A percentile compares a stretch with the other conserved stretches of the same genome.
Evolutionary conservation across 225 moss, liverwort and hornwort species (phyloP).

Genomic region (Pleurozium schreberi): DNA sequence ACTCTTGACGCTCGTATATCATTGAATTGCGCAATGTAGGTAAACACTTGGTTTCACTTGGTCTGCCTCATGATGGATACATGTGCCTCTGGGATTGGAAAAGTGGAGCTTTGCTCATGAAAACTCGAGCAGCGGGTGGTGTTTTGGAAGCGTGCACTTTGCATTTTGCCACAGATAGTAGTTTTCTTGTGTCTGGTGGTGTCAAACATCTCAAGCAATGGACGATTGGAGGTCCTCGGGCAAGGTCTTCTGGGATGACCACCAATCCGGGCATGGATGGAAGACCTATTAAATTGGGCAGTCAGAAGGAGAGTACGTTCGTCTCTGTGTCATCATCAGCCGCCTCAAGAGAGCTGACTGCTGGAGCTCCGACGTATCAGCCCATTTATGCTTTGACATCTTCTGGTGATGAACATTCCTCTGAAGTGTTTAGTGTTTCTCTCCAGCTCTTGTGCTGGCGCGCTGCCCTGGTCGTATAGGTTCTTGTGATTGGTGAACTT

Average conservation of each 20-base stretch:
- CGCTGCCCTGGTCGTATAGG: neutral
- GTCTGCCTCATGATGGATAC: constrained; percentile 60
- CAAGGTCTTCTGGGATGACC: constrained; percentile 45
- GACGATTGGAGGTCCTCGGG: constrained; percentile 52
- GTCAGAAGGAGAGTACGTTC: constrained; percentile 54
- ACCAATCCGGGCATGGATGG: constrained; percentile 61
- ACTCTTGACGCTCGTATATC: neutral
- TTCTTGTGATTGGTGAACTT: neutral
- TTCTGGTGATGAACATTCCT: constrained; percentile 23
- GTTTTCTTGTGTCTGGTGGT: constrained; percentile 61
- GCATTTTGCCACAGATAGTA: constrained; percentile 55
- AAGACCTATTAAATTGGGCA: constrained; percentile 54
- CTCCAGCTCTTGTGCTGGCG: neutral
- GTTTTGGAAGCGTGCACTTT: constrained; percentile 26
- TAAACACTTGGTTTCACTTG: constrained; percentile 57
- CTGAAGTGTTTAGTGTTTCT: neutral
- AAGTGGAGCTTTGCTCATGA: constrained; percentile 44
- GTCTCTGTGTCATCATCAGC: constrained; percentile 35
- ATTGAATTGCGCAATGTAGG: constrained; percentile 23
- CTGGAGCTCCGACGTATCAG: constrained; percentile 32
- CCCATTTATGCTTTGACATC: constrained; percentile 58
- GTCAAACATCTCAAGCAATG: constrained; percentile 68
- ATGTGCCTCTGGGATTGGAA: constrained; percentile 78
- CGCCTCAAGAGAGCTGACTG: constrained; percentile 26
- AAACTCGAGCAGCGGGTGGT: constrained; percentile 50